Conservation (phyloP, 257 asterid genomes). For the Nyctanthes arbortristis region DNA sequence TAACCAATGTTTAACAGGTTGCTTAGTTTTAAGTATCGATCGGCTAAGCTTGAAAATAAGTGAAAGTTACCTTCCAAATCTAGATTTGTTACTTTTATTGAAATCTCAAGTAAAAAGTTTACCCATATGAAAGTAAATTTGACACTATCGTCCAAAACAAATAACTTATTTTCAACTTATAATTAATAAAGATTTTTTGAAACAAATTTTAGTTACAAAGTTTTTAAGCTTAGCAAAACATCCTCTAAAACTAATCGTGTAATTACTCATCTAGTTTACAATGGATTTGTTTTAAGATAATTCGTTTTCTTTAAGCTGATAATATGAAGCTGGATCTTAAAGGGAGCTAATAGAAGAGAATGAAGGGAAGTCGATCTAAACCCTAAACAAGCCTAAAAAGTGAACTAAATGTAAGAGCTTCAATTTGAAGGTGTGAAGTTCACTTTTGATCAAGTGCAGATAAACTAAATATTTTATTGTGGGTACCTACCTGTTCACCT, state of each 20-base stretch:
- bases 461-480: background rate
- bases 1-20: background rate
- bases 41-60: background rate
- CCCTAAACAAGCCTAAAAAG: background rate
- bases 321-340: background rate
- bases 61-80: too few species aligned
- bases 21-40: background rate
- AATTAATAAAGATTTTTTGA: background rate
- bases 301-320: background rate
- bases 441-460: background rate
- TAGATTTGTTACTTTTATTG: too few species aligned
- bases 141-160: too few species aligned
- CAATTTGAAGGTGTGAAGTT: background rate
- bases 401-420: background rate
- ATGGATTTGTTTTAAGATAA: background rate
- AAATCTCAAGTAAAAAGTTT: too few species aligned
- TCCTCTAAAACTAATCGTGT: background rate
- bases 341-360: background rate
- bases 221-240: background rate
- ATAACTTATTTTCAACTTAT: background rate
- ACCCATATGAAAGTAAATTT: too few species aligned
- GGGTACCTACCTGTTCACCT: slow-evolving; percentile 98
- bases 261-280: background rate
- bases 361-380: background rate
- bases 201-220: background rate